These are phyloP conservation scores for Rhamnella rubrinervis DNA, from an alignment of 331 rosid genomes.

Conservation along the genomic window DNA sequence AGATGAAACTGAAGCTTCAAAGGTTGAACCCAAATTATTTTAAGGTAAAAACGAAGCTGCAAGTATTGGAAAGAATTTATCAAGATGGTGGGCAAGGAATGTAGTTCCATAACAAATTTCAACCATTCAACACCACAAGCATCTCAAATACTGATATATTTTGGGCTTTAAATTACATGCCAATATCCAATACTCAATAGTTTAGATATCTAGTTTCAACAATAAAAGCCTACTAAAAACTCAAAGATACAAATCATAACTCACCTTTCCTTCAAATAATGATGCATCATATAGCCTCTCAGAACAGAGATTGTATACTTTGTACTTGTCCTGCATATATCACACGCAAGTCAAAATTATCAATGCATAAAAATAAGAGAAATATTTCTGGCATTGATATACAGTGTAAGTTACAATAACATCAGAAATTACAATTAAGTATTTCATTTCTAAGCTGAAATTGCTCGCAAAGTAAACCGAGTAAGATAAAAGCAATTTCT, in stretches of 20 bases:
- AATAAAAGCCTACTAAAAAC: constrained; percentile 8
- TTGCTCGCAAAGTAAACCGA: constrained; percentile 1
- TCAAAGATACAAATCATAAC: constrained; percentile 26
- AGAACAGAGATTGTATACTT: constrained; percentile 94
- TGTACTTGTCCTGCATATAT: constrained; percentile 78
- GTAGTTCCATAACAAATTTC: no score
- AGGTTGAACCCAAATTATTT: no score
- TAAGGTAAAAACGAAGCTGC: no score
- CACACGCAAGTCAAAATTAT: constrained; percentile 16
- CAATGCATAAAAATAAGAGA: constrained; percentile 18
- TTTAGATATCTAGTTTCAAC: constrained; percentile 5
- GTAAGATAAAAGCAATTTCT: background rate
- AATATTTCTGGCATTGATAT: constrained; percentile 6
- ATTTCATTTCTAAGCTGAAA: background rate
- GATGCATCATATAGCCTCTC: constrained; percentile 98
- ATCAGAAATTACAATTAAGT: background rate
- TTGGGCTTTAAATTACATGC: no score
- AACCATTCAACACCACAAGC: no score
- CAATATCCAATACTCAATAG: background rate
- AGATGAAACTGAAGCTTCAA: no score
- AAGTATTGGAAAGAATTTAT: no score
- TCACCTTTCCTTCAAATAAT: constrained; percentile 94
- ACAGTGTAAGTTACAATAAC: constrained; percentile 6
- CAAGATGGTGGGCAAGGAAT: no score
- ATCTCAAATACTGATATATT: no score